A percentile compares a stretch with the other conserved stretches of the same genome.
phyloP scores from a whole-genome alignment of 208 protist species.

The Acanthamoeba culbertsoni region DNA sequence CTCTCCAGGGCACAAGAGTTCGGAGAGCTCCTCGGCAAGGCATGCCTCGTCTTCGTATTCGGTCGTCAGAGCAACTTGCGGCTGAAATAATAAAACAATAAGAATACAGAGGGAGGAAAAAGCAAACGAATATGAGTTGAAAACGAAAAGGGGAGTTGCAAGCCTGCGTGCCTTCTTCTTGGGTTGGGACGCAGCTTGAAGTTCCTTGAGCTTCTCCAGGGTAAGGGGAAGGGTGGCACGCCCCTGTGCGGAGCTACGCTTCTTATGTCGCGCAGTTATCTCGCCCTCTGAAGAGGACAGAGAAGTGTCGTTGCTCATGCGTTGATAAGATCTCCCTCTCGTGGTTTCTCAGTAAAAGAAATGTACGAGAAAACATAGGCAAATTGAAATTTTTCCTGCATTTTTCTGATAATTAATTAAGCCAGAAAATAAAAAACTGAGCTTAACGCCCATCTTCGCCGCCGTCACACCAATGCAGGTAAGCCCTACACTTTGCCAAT shows the following conservation, averaged over 20 bases:
- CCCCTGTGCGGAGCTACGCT: not conserved
- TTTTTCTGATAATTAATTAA: too few species aligned
- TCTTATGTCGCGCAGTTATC: not conserved
- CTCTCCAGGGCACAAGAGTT: not conserved
- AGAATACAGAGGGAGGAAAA: not conserved
- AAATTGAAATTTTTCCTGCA: too few species aligned
- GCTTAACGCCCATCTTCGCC: too few species aligned
- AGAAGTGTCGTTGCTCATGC: not conserved
- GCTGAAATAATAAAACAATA: not conserved
- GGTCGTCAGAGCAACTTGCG: not conserved
- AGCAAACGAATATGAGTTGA: not conserved
- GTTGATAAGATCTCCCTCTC: too few species aligned
- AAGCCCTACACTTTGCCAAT: too few species aligned
- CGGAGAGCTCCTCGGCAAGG: slow-evolving; percentile 11
- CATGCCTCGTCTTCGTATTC: slow-evolving; percentile 27
- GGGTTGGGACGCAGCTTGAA: not conserved
- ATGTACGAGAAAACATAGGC: too few species aligned
- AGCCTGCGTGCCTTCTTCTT: not conserved
- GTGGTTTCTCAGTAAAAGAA: too few species aligned
- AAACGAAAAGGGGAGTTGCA: not conserved
- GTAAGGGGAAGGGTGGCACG: slow-evolving; percentile 19
- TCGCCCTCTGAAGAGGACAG: not conserved
- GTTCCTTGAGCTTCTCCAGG: slow-evolving; percentile 47
- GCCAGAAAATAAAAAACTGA: too few species aligned
- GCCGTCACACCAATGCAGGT: too few species aligned